Evolutionary conservation across 2,329 filamentous ascomycete genomes (phyloP), one percentile per base, ranked within the genome.

Genomic region (Colletotrichum salicis): DNA sequence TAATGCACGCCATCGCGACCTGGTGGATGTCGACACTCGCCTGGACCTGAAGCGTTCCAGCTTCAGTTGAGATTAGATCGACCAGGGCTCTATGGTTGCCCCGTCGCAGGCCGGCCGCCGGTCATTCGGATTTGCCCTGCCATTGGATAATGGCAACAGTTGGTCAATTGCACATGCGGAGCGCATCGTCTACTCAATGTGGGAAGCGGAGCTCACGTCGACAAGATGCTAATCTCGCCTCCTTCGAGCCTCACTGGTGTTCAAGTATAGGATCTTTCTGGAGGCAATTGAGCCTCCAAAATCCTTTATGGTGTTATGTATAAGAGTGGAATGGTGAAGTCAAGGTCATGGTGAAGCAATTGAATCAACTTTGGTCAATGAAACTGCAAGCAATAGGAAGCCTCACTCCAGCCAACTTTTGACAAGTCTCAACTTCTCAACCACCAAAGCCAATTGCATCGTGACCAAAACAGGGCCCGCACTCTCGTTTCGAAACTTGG

Each of bases 81-180:
- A 58, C 57, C 48, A 51, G 62, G 51, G 24, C 51, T 29, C 33
- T 52, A 37, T 37, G 37, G 61, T 52, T 57, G 70, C 67, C 67
- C 67, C 27, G 70, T 72, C 70, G 60, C 67, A 70, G 70, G 67
- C 60, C 67, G 31, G 56, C 29, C 70, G 51, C 29, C 57, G 68
- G 58, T 37, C 56, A 13, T 35, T 60, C 58, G 58, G 41, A 15
- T 5, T 22, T 24, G 31, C n/a, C 19, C 29, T 60, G n/a, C 56
- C 48, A 73, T 73, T 73, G 67, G 71, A 67, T 73, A 58, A 71
- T 71, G 71, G 51, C 59, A 63, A 48, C 45, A 33, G 13, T 24
- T n/a, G 27, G 45, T 45, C 37, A 7, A 59, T 45, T 37, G 33
- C 22, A 22, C 33, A 13, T 15, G 33, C 19, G 13, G 29, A 27